Evolutionary conservation across 2,329 filamentous ascomycete species (phyloP).

Genomic region (Dothistroma septosporum): DNA sequence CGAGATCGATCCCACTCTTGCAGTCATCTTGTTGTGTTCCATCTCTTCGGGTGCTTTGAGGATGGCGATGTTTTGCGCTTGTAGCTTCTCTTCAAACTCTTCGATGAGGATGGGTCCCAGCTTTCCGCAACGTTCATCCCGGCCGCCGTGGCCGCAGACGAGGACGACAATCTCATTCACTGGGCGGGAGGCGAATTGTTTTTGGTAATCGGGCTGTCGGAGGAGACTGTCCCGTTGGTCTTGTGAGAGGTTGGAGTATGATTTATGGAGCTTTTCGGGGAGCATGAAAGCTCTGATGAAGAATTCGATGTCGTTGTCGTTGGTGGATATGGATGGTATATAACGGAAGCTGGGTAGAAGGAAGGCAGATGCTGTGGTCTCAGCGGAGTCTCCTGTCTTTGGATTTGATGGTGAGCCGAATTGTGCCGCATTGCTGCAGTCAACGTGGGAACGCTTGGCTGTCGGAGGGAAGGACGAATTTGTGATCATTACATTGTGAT

Average conservation of each 20-base stretch:
- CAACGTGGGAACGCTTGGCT: background rate
- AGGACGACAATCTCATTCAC: constrained; percentile 69
- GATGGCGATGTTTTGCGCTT: constrained; percentile 47
- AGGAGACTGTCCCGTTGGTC: constrained; percentile 45
- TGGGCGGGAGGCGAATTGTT: constrained; percentile 54
- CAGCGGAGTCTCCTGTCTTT: background rate
- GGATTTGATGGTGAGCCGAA: constrained; percentile 18
- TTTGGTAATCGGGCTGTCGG: constrained; percentile 48
- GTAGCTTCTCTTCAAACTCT: constrained; percentile 64
- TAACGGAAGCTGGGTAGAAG: constrained; percentile 82
- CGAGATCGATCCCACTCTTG: constrained; percentile 65
- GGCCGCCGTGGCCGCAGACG: constrained; percentile 79
- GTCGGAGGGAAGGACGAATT: constrained; percentile 68
- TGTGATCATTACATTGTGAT: constrained; percentile 72
- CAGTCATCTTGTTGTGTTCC: constrained; percentile 38
- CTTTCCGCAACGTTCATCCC: constrained; percentile 78
- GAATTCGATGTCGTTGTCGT: constrained; percentile 49
- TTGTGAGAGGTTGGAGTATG: constrained; percentile 56
- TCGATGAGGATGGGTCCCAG: constrained; percentile 67
- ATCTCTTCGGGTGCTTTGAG: constrained; percentile 29
- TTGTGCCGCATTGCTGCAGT: background rate
- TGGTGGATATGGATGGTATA: constrained; percentile 64
- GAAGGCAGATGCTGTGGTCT: constrained; percentile 58
- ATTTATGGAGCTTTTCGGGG: constrained; percentile 58
- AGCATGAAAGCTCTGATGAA: constrained; percentile 65